phyloP scores from a whole-genome alignment of 352 stramenopile species.

The Elongisporangium anandrum region DNA sequence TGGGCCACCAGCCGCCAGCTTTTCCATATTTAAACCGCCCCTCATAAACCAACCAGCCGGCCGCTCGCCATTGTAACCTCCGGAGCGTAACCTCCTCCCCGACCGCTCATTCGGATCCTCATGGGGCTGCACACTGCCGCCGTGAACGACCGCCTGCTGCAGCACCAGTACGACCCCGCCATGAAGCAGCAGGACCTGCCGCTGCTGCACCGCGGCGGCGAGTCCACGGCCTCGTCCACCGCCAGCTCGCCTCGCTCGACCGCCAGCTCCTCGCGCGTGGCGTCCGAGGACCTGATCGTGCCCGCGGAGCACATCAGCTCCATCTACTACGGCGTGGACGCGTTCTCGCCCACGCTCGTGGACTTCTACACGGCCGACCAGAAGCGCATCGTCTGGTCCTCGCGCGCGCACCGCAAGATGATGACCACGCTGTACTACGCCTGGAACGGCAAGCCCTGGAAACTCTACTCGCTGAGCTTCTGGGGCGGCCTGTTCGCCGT shows the following conservation, averaged over 20 bases:
- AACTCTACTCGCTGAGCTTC: conserved; percentile 71
- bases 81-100: neutral
- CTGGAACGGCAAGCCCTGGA: conserved; percentile 67
- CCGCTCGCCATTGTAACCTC: neutral
- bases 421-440: conserved; percentile 83
- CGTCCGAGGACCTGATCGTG: conserved; percentile 80
- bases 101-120: neutral
- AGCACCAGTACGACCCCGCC: neutral
- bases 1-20: neutral
- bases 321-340: conserved; percentile 84
- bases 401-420: conserved; percentile 83
- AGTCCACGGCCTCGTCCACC: conserved; percentile 38
- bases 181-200: conserved; percentile 41
- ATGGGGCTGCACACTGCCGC: neutral
- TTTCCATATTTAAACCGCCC: neutral
- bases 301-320: conserved; percentile 72
- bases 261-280: conserved; percentile 32
- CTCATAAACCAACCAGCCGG: neutral
- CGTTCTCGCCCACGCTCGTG: conserved; percentile 82
- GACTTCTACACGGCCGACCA: conserved; percentile 84
- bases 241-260: conserved; percentile 35
- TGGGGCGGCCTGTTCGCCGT: conserved; percentile 56
- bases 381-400: conserved; percentile 86
- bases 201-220: conserved; percentile 43
- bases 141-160: neutral